Evolutionary conservation across 169 alveolate species (phyloP), one percentile per base, ranked within the genome.

Genomic region (Plasmodium chabaudi): DNA sequence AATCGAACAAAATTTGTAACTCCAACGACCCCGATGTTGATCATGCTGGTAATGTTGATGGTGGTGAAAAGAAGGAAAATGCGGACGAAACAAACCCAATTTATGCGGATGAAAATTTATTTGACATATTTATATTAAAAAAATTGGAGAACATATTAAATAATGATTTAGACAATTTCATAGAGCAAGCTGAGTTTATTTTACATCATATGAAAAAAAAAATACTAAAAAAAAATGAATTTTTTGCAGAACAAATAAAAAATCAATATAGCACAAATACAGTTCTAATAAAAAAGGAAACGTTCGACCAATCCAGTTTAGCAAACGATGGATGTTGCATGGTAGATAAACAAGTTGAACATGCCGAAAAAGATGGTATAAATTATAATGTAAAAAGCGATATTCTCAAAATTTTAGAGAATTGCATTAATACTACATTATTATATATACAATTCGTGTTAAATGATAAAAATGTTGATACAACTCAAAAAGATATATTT

Each of bases 361-460:
- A 56, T 21, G 2, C n/a, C 27, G 25, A 39, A 27, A 25, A 77
- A 51, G 15, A 55, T 6, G 19, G 25, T 17, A 44, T 17, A 21
- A 67, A 82, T 39, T 55, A 64, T 53, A 34, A 53, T 6, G 42
- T 82, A 39, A 17, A 82, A 9, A 39, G 23, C 27, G 90, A 82
- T 60, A 82, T 82, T 10, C 25, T 82, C 17, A 67, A 15, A n/a
- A 82, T 82, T 53, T 82, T 82, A 47, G 72, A 82, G 68, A 82
- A 82, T 56, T 82, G 90, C 4, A 44, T 82, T 39, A 65, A 82
- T 25, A 82, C 90, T 39, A 67, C 90, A 2, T 82, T 70, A 9
- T 47, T 82, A 27, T 82, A 82, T 55, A 82, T 82, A n/a, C 27
- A 67, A 55, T 82, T 71, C 34, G 82, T 82, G 19, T 67, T 82